Evolutionary conservation across 2,329 filamentous ascomycete species (phyloP), one percentile per base, ranked within the genome.

Genomic region (Penicillium sp.): DNA sequence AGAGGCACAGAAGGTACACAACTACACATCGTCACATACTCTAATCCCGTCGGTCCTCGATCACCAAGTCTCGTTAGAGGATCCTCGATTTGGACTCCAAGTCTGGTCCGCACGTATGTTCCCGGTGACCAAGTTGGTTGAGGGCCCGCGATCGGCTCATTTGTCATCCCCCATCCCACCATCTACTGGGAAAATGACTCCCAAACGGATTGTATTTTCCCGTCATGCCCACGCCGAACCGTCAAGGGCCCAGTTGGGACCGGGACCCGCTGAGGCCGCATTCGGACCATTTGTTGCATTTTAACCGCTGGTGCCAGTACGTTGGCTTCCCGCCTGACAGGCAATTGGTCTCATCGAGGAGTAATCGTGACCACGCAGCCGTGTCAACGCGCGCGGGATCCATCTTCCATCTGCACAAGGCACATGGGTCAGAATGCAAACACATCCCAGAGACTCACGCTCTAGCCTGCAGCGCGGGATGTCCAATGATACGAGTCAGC

Each of bases 151-250:
- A 65, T 66, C 63, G 58, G 62, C 64, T 47, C 47, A 62, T 66
- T 67, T 66, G 62, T 66, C 63, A 66, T 62, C 53, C 55, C 42
- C 47, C 51, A 47, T 51, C 50, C 52, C 54, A 32, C 29, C 29
- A 5, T 32, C 29, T 18, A 18, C 18, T 18, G 18, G 18, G 18
- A 18, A 18, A 18, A 18, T 18, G 18, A 18, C 18, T 18, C 29
- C 11, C 29, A 58, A 59, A 58, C 65, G 65, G 64, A 65, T 66
- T 65, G 55, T 63, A 61, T 66, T 66, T 66, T 66, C 62, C 65
- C 63, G 64, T 46, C 36, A 38, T 27, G 44, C 39, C 47, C 48
- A 43, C 35, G 51, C 52, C 49, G 49, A 32, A 32, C 7, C 29
- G 29, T 32, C 29, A 32, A 32, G 53, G 45, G 36, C 52, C 46